Conservation (phyloP, 768 basidiomycete genomes). For the Termitomyces sp. region DNA sequence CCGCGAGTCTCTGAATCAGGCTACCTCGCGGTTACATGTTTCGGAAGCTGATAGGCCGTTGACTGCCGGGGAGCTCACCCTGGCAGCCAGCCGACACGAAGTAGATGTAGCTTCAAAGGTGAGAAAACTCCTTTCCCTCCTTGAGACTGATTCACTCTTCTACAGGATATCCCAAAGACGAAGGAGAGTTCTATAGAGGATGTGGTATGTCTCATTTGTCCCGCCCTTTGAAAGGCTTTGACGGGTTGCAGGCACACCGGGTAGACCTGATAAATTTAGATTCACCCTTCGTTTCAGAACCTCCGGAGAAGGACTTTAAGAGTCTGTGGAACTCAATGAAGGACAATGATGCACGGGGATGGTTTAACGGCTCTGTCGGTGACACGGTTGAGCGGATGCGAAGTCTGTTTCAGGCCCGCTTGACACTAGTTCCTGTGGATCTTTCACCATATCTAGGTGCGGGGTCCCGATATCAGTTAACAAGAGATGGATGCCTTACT, state of each 20-base stretch:
- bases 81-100: constrained; percentile 31
- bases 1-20: constrained; percentile 22
- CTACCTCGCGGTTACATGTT: constrained; percentile 26
- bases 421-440: constrained; percentile 53
- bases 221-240: not conserved
- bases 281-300: constrained; percentile 60
- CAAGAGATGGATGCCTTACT: constrained; percentile 7
- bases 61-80: constrained; percentile 43
- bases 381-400: constrained; percentile 52
- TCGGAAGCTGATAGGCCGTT: constrained; percentile 21
- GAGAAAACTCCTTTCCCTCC: not conserved
- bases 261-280: constrained; percentile 73
- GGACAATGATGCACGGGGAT: constrained; percentile 52
- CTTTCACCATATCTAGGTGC: constrained; percentile 61
- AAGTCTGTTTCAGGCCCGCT: constrained; percentile 32
- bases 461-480: constrained; percentile 3
- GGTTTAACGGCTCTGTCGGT: constrained; percentile 60
- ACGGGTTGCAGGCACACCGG: constrained; percentile 23
- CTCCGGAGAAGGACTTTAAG: constrained; percentile 44
- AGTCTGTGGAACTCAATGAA: constrained; percentile 53
- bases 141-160: not conserved
- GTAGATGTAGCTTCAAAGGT: constrained; percentile 26
- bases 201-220: constrained; percentile 11
- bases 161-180: not conserved
- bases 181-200: constrained; percentile 13